phyloP scores from a whole-genome alignment of 306 rosid species.

The Cyamopsis tetragonoloba region DNA sequence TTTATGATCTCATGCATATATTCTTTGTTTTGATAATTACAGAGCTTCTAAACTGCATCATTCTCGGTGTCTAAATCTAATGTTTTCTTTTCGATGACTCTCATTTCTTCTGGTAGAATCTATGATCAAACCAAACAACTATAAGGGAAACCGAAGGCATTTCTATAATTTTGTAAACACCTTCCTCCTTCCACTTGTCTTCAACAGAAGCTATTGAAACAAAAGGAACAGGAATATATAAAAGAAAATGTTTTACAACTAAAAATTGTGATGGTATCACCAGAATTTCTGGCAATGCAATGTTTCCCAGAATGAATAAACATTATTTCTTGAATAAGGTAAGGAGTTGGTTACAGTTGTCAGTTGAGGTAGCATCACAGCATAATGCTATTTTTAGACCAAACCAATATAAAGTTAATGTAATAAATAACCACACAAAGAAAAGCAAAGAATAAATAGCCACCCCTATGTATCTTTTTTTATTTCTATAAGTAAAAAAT shows the following conservation, averaged over 20 bases:
- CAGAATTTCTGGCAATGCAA: neutral
- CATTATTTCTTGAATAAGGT: neutral
- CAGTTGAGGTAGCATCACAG: neutral
- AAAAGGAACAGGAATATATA: neutral
- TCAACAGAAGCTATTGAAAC: neutral
- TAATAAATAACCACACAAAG: neutral
- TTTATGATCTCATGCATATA: neutral
- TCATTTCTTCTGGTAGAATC: too few species aligned
- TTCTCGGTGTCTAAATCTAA: neutral
- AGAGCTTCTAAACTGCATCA: neutral
- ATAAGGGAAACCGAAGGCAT: neutral
- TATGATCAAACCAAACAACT: too few species aligned
- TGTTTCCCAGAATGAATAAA: neutral
- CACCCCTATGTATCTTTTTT: too few species aligned
- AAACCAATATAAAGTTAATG: neutral
- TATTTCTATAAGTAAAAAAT: slow-evolving; percentile 20
- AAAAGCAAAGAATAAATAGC: too few species aligned
- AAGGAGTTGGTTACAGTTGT: neutral
- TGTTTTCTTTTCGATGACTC: too few species aligned
- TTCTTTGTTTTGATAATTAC: neutral
- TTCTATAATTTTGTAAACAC: neutral
- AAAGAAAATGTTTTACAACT: neutral
- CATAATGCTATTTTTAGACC: neutral
- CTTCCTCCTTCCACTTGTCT: neutral
- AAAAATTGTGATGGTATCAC: neutral